Percentiles rank a stretch among this genome's conserved stretches.
Evolutionary conservation across 2,329 filamentous ascomycete species (phyloP).

Genomic region (Knufia fluminis): DNA sequence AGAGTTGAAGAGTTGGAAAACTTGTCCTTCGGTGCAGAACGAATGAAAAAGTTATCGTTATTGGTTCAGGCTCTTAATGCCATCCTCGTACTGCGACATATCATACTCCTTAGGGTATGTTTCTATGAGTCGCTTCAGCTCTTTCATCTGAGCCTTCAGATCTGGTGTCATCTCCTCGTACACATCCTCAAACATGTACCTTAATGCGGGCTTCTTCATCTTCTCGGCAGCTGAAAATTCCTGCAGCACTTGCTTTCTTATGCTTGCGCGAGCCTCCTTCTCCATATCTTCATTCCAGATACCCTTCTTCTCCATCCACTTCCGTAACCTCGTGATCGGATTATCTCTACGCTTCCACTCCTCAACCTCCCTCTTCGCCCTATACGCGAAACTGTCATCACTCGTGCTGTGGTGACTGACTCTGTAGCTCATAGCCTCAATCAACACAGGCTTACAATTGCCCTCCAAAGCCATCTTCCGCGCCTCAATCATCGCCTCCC

Average conservation of each 20-base stretch:
- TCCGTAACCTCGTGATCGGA: constrained; percentile 72
- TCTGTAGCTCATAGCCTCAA: constrained; percentile 97
- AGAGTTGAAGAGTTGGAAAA: neutral
- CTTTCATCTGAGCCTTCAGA: constrained; percentile 61
- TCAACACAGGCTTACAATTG: constrained; percentile 72
- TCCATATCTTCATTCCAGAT: constrained; percentile 82
- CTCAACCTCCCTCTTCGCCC: constrained; percentile 83
- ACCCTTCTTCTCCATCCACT: constrained; percentile 77
- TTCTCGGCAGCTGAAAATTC: constrained; percentile 66
- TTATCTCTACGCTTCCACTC: constrained; percentile 90
- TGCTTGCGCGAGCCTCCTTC: constrained; percentile 55
- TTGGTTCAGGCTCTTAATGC: constrained; percentile 51
- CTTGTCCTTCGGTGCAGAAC: neutral
- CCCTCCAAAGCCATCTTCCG: constrained; percentile 67
- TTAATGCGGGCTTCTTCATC: constrained; percentile 46
- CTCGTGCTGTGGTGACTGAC: constrained; percentile 95
- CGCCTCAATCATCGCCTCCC: constrained; percentile 68
- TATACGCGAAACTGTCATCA: constrained; percentile 94
- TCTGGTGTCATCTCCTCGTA: constrained; percentile 84
- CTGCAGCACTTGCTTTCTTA: constrained; percentile 66
- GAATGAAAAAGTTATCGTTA: neutral
- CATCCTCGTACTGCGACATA: constrained; percentile 63
- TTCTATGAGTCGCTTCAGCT: constrained; percentile 67
- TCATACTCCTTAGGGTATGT: constrained; percentile 92
- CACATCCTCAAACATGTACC: constrained; percentile 66